Evolutionary conservation across 176 grass and related monocot species (phyloP).

Genomic region (Metroxylon sagu): DNA sequence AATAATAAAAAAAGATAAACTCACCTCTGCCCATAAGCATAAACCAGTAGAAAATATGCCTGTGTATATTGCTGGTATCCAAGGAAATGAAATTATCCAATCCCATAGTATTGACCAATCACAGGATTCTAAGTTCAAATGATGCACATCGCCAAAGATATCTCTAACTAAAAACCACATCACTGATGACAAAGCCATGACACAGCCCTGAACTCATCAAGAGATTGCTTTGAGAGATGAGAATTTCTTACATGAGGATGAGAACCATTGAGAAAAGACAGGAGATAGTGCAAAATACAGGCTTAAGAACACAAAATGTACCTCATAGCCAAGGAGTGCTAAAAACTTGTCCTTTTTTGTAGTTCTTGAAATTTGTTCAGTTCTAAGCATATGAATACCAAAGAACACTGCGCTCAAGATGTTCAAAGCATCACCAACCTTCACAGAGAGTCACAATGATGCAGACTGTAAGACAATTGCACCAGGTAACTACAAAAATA

Average conservation of each 20-base stretch:
- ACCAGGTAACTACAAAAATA: no score
- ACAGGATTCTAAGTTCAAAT: slow-evolving; percentile 42
- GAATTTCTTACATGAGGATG: background rate
- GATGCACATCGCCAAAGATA: slow-evolving; percentile 24
- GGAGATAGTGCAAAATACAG: no score
- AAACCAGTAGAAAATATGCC: slow-evolving; percentile 72
- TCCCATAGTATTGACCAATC: slow-evolving; percentile 52
- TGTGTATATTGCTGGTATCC: slow-evolving; percentile 88
- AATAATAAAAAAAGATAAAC: slow-evolving; percentile 7
- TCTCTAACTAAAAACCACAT: slow-evolving; percentile 76
- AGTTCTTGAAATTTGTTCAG: slow-evolving; percentile 73
- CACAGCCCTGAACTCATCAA: slow-evolving; percentile 42
- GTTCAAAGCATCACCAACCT: slow-evolving; percentile 77
- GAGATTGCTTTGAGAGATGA: slow-evolving; percentile 3
- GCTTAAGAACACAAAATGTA: slow-evolving; percentile 10
- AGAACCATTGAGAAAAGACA: no score
- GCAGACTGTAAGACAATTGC: background rate
- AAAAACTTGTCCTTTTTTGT: slow-evolving; percentile 76
- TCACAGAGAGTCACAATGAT: slow-evolving; percentile 7
- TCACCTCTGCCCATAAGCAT: slow-evolving; percentile 91
- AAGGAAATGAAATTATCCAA: slow-evolving; percentile 63
- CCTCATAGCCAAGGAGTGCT: slow-evolving; percentile 70
- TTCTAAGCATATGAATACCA: slow-evolving; percentile 87
- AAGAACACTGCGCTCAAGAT: slow-evolving; percentile 75
- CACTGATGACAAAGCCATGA: slow-evolving; percentile 64